Evolutionary conservation across 2,329 filamentous ascomycete genomes (phyloP), one percentile per base, ranked within the genome.

Genomic region (Pseudophaeomoniella oleicola): DNA sequence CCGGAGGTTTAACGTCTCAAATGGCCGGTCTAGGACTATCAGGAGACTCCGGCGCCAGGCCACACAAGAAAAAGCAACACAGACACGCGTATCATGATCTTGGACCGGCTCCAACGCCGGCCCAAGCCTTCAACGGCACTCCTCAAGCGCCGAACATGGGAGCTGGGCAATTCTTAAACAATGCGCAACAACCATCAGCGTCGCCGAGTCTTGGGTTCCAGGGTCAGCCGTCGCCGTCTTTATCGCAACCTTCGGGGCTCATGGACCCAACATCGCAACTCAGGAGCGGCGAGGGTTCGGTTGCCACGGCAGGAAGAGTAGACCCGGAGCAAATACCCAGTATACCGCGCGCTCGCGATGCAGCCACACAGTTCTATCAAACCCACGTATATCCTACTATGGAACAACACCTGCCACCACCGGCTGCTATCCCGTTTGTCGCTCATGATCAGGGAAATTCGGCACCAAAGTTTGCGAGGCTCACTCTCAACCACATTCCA

Each of bases 391-490:
- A 94, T 56, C 86, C 88, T 13, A 98, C 90, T 3, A 93, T 96
- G 63, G 88, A 96, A 60, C 82, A 82, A 40, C 86, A 94, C 53
- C 69, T 94, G 2, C 87, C 90, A 9, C 90, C 90, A 33, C 86
- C 90, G 2, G 83, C 87, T 11, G 75, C 81, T 4, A 72, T 90
- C 15, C 86, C 90, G 2, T 96, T 90, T 51, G 81, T 94, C 27
- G 83, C 87, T n/a, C 83, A 78, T 50, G 90, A 98, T 50, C 90
- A 98, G 58, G 90, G 90, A 49, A 98, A 94, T 56, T 80, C 90
- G 4, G 94, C 90, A 11, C 90, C 90, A 19, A 94, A 94, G 58
- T 90, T 84, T 55, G 82, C 86, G 34, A 78, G 90, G 38, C 71
- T 98, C 39, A 94, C 86, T 0, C 66, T 96, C 57, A 98, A 94